phyloP scores from a whole-genome alignment of 192 early-diverging fungal genomes.

The Coemansia sp. region DNA sequence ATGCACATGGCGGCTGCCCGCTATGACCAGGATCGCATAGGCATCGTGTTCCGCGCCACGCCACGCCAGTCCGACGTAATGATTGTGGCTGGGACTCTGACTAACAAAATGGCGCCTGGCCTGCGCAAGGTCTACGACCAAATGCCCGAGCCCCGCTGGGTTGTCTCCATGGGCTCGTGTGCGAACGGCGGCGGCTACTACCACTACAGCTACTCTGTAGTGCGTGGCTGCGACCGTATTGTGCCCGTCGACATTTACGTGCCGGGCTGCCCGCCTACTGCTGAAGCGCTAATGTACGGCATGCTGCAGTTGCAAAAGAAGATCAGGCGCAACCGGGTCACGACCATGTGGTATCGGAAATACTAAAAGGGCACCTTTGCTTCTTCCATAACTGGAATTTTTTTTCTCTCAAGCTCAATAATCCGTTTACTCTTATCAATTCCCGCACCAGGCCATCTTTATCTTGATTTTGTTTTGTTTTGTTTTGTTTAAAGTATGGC shows the following conservation, averaged over 20 bases:
- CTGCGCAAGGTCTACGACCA: constrained; percentile 69
- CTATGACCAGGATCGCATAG: constrained; percentile 97
- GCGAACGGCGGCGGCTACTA: constrained; percentile 99
- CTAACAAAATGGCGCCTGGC: constrained; percentile 98
- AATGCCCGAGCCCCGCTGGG: constrained; percentile 99
- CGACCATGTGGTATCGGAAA: constrained; percentile 79
- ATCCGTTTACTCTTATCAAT: neutral
- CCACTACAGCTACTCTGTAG: constrained; percentile 96
- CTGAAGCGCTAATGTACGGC: constrained; percentile 95
- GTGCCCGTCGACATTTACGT: constrained; percentile 96
- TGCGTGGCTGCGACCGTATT: constrained; percentile 94
- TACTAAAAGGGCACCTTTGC: constrained; percentile 33
- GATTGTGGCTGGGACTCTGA: constrained; percentile 98
- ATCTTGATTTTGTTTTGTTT: neutral
- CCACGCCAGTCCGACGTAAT: constrained; percentile 98
- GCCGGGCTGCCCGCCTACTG: constrained; percentile 96
- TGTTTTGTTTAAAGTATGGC: neutral
- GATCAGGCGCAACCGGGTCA: constrained; percentile 79
- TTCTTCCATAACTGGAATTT: constrained; percentile 5
- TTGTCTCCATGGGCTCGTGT: constrained; percentile 98
- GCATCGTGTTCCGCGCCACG: constrained; percentile 95
- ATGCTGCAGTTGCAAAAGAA: constrained; percentile 98
- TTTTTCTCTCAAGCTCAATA: neutral
- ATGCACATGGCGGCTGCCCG: constrained; percentile 95
- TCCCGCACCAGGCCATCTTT: neutral